Conservation (phyloP, 2,329 filamentous ascomycete species). For the Cladosporium halotolerans region DNA sequence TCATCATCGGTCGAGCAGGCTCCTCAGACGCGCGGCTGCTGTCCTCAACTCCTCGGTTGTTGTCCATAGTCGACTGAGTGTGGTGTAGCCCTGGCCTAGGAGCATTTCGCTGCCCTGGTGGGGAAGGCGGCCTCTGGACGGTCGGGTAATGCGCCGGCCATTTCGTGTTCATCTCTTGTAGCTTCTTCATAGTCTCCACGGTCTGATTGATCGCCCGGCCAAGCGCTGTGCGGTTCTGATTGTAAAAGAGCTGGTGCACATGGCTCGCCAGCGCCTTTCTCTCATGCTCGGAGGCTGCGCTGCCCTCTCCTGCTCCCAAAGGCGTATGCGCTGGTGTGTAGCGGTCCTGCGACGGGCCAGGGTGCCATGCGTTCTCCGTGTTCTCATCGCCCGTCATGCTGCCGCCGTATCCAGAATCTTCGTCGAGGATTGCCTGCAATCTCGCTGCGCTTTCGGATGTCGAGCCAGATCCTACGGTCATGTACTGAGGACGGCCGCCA, state of each 20-base stretch:
- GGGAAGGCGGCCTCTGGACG: constrained; percentile 55
- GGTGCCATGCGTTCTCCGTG: constrained; percentile 47
- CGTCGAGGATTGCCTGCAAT: constrained; percentile 73
- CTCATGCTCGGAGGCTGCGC: constrained; percentile 53
- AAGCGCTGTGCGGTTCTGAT: constrained; percentile 82
- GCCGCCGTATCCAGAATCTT: constrained; percentile 87
- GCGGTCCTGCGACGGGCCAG: constrained; percentile 51
- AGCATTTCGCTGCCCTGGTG: constrained; percentile 40
- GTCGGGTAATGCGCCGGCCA: constrained; percentile 97
- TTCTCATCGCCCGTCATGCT: constrained; percentile 63
- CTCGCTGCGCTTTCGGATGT: constrained; percentile 75
- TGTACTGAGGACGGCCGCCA: constrained; percentile 56
- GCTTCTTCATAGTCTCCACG: constrained; percentile 71
- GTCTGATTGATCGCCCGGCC: constrained; percentile 81
- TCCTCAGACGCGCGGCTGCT: neutral
- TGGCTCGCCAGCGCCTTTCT: constrained; percentile 68
- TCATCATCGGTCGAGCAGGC: neutral
- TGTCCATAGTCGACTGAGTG: constrained; percentile 54
- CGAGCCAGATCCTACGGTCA: constrained; percentile 80
- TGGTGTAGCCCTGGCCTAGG: constrained; percentile 59
- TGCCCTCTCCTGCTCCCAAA: constrained; percentile 42
- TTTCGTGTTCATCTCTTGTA: constrained; percentile 81
- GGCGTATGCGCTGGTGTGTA: constrained; percentile 53
- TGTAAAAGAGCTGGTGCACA: constrained; percentile 90
- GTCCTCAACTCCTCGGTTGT: constrained; percentile 35